Evolutionary conservation across 768 basidiomycete species (phyloP).

Genomic region (Hygrocybe punicea): DNA sequence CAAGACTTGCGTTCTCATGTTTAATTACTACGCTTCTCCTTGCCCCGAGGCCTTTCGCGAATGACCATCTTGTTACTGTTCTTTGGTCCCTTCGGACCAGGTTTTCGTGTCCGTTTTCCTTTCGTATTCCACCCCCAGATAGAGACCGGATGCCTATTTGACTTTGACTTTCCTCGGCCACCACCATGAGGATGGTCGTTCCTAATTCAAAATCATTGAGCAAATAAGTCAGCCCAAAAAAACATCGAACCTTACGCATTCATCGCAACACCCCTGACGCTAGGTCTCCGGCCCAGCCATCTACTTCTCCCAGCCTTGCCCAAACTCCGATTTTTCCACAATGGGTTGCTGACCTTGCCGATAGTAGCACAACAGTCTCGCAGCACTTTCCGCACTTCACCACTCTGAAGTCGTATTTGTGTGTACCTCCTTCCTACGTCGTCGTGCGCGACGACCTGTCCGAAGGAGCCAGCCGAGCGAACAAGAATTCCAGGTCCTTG

Average conservation of each 20-base stretch:
- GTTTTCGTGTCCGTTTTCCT: constrained; percentile 89
- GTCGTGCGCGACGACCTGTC: constrained; percentile 75
- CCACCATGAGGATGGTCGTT: constrained; percentile 95
- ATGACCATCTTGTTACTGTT: constrained; percentile 88
- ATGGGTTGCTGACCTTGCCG: constrained; percentile 85
- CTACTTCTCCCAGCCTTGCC: constrained; percentile 90
- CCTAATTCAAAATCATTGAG: constrained; percentile 36
- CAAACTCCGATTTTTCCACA: constrained; percentile 79
- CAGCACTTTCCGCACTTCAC: constrained; percentile 85
- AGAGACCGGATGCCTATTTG: constrained; percentile 89
- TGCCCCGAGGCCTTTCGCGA: constrained; percentile 77
- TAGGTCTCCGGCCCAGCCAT: constrained; percentile 82
- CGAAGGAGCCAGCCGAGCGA: constrained; percentile 86
- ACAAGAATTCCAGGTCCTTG: constrained; percentile 77
- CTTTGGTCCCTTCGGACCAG: constrained; percentile 87
- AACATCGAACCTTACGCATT: constrained; percentile 68
- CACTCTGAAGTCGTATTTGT: constrained; percentile 84
- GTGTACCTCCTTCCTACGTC: constrained; percentile 65
- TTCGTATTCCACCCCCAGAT: constrained; percentile 92
- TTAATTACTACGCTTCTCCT: constrained; percentile 46
- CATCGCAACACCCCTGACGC: constrained; percentile 94
- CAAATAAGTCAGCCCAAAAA: background rate
- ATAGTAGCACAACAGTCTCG: constrained; percentile 83
- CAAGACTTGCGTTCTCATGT: background rate
- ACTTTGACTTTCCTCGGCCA: constrained; percentile 97